phyloP scores from a whole-genome alignment of 208 protist genomes.

The Leishmania martiniquensis region DNA sequence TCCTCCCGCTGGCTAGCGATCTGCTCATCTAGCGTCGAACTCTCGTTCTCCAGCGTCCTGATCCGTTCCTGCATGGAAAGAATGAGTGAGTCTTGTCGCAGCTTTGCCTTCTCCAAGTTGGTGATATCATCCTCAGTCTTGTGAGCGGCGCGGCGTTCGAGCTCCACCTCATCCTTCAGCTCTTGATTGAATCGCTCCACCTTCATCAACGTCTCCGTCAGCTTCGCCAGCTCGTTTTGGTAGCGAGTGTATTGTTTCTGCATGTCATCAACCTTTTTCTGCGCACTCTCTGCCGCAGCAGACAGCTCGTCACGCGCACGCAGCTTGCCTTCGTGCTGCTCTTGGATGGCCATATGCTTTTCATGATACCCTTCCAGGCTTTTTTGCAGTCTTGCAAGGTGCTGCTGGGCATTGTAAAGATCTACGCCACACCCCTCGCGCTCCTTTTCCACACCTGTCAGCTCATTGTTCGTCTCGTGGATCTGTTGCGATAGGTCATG shows the following conservation, averaged over 20 bases:
- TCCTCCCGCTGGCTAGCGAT: slow-evolving; percentile 90
- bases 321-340: slow-evolving; percentile 85
- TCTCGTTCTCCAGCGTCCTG: slow-evolving; percentile 83
- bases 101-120: slow-evolving; percentile 93
- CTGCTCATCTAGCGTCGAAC: slow-evolving; percentile 83
- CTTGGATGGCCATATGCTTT: slow-evolving; percentile 70
- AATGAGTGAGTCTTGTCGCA: slow-evolving; percentile 93
- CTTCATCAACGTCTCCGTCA: slow-evolving; percentile 89
- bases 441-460: slow-evolving; percentile 72
- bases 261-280: slow-evolving; percentile 89
- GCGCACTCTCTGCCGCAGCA: slow-evolving; percentile 45
- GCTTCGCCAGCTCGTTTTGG: slow-evolving; percentile 92
- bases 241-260: slow-evolving; percentile 85
- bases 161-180: slow-evolving; percentile 93
- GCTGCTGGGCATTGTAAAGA: slow-evolving; percentile 95
- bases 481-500: slow-evolving; percentile 87
- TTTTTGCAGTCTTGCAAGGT: slow-evolving; percentile 94
- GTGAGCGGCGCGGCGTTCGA: slow-evolving; percentile 94
- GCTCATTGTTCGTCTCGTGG: slow-evolving; percentile 85
- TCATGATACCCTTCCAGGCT: slow-evolving; percentile 92
- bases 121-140: slow-evolving; percentile 96
- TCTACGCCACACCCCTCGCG: slow-evolving; percentile 94
- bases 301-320: slow-evolving; percentile 69
- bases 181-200: slow-evolving; percentile 96
- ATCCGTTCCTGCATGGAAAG: slow-evolving; percentile 89